A percentile compares a stretch with the other conserved stretches of the same genome.
Conservation (phyloP, 2,329 filamentous ascomycete species). For the Calonectria pauciramosa region DNA sequence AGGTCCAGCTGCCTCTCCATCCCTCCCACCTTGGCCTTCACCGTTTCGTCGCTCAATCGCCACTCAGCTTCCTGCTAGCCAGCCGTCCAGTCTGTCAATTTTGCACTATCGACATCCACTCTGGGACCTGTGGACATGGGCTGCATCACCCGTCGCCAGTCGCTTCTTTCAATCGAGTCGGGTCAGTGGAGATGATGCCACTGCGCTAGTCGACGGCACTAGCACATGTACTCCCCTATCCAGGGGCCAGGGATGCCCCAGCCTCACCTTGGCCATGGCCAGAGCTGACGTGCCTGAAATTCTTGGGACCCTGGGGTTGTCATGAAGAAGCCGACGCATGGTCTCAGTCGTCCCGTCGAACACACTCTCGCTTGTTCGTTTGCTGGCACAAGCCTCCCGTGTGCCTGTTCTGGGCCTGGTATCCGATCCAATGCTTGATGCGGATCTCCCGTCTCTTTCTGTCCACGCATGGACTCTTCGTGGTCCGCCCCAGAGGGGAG, state of each 20-base stretch:
- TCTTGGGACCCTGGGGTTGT: conserved; percentile 8
- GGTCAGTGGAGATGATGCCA: conserved; percentile 32
- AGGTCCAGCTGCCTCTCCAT: conserved; percentile 24
- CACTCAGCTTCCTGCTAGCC: conserved; percentile 29
- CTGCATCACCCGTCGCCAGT: conserved; percentile 25
- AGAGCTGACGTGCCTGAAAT: conserved; percentile 14
- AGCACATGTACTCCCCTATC: conserved; percentile 19
- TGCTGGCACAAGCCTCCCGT: neutral
- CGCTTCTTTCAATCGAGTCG: conserved; percentile 24
- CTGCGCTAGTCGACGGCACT: conserved; percentile 31
- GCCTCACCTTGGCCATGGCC: conserved; percentile 17
- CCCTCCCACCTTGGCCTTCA: conserved; percentile 2
- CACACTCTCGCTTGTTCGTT: neutral
- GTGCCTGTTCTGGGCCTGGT: neutral
- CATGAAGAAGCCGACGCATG: neutral
- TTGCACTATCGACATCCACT: conserved; percentile 27
- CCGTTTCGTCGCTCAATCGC: conserved; percentile 31
- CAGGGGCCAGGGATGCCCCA: conserved; percentile 27
- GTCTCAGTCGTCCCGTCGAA: neutral
- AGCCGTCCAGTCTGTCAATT: conserved; percentile 37
- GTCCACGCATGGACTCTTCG: neutral
- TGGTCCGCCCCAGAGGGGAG: neutral
- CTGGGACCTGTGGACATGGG: conserved; percentile 25
- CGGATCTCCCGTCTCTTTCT: conserved; percentile 12
- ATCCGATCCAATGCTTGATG: neutral